Conservation (phyloP, 192 early-diverging fungal genomes). For the Coemansia sp. region DNA sequence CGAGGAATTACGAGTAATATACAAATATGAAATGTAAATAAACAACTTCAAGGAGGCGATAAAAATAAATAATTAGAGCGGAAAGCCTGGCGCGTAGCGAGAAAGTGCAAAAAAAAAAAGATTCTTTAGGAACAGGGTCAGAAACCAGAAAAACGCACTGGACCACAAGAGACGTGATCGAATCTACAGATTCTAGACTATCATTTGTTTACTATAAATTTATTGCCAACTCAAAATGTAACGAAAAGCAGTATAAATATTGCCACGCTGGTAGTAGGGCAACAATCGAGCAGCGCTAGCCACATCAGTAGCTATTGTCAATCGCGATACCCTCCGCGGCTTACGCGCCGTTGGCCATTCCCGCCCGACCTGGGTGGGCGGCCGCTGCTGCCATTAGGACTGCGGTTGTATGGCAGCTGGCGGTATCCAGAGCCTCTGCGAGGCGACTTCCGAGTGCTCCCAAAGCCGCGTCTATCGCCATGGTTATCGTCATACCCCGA, state of each 20-base stretch:
- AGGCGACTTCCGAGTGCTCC: slow-evolving; percentile 11
- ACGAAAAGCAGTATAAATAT: background rate
- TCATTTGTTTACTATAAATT: slow-evolving; percentile 12
- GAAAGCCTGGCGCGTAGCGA: background rate
- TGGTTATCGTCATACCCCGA: slow-evolving; percentile 13
- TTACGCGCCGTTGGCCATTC: background rate
- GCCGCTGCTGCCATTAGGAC: background rate
- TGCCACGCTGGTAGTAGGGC: background rate
- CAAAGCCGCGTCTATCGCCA: background rate
- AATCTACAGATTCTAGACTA: background rate
- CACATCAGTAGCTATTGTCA: background rate
- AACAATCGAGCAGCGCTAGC: background rate
- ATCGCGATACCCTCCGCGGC: slow-evolving; percentile 3
- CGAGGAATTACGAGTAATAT: background rate
- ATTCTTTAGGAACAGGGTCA: background rate
- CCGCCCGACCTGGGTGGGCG: background rate
- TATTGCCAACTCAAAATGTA: background rate
- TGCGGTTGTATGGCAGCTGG: slow-evolving; percentile 43
- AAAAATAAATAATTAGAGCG: background rate
- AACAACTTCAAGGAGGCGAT: background rate
- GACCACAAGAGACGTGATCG: background rate
- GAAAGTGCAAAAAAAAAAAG: slow-evolving; percentile 2
- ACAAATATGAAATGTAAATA: background rate
- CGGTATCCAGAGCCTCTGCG: slow-evolving; percentile 20
- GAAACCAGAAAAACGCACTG: background rate